A percentile compares a stretch with the other conserved stretches of the same genome.
Conservation (phyloP, 495 filamentous ascomycete species). For the Staphylotrichum longicolle region DNA sequence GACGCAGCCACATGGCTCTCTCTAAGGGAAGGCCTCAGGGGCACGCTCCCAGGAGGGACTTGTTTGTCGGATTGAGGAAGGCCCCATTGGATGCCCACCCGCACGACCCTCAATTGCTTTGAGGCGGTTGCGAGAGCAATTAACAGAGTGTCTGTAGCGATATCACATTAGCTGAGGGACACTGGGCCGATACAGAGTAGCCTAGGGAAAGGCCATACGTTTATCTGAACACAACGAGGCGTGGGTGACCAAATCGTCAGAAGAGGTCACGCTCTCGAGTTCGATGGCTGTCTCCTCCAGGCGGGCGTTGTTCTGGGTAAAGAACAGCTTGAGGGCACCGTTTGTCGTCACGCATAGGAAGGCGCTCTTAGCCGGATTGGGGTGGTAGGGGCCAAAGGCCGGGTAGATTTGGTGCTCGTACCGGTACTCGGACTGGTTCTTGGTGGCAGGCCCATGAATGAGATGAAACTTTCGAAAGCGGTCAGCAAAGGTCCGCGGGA, state of each 20-base stretch:
- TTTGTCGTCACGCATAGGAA: conserved; percentile 68
- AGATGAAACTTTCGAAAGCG: conserved; percentile 22
- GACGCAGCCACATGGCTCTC: conserved; percentile 52
- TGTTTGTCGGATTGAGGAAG: conserved; percentile 41
- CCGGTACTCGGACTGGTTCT: conserved; percentile 42
- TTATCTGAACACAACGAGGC: conserved; percentile 73
- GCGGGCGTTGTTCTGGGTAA: conserved; percentile 61
- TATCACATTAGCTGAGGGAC: neutral
- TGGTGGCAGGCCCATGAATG: conserved; percentile 47
- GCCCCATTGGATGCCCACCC: conserved; percentile 57
- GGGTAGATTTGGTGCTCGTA: conserved; percentile 50
- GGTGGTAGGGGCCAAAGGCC: conserved; percentile 65
- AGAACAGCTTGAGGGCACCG: conserved; percentile 67
- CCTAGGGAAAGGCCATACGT: conserved; percentile 42
- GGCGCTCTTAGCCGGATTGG: conserved; percentile 60
- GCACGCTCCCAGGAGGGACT: conserved; percentile 31
- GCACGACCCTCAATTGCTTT: conserved; percentile 63
- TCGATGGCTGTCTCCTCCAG: conserved; percentile 66
- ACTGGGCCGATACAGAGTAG: neutral
- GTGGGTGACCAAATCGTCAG: conserved; percentile 73
- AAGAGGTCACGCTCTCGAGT: conserved; percentile 65
- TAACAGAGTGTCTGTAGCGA: conserved; percentile 52
- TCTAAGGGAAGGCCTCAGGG: conserved; percentile 43
- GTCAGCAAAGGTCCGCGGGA: neutral
- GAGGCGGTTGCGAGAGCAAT: conserved; percentile 65